Percentiles rank a stretch among this genome's conserved stretches.
phyloP scores from a whole-genome alignment of 345 rosid genomes.

The Dimocarpus longan region DNA sequence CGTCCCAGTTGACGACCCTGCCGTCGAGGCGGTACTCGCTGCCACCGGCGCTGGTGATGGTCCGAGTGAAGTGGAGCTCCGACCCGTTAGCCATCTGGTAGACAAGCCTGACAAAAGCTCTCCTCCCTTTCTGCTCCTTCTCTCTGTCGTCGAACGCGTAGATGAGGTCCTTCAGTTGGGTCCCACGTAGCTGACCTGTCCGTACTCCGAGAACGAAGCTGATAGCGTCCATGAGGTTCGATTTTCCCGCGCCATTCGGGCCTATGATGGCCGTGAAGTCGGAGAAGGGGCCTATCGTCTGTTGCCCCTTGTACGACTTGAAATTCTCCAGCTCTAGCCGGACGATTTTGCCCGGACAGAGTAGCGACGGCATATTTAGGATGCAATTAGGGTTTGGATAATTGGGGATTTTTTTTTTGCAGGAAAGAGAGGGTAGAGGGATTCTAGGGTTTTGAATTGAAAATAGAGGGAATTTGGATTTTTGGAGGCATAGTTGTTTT shows the following conservation, averaged over 20 bases:
- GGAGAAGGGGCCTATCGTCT: conserved; percentile 84
- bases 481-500: not conserved
- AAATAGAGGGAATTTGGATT: conserved; percentile 2
- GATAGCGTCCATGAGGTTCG: conserved; percentile 97
- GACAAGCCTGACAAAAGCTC: conserved; percentile 81
- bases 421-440: not conserved
- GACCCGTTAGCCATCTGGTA: conserved; percentile 66
- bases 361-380: conserved; percentile 62
- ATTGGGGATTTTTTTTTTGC: not conserved
- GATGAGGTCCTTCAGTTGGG: conserved; percentile 92
- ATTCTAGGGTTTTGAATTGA: conserved; percentile 34
- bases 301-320: conserved; percentile 94
- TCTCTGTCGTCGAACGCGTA: conserved; percentile 93
- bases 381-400: conserved; percentile 18
- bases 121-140: conserved; percentile 86
- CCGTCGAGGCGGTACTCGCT: conserved; percentile 88
- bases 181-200: conserved; percentile 92
- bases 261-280: conserved; percentile 99
- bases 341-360: conserved; percentile 71
- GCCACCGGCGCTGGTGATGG: conserved; percentile 71
- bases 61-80: conserved; percentile 78
- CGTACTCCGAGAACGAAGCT: conserved; percentile 99
- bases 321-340: conserved; percentile 90
- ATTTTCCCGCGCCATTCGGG: conserved; percentile 97
- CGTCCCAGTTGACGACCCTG: conserved; percentile 83